Base-by-base conservation (phyloP, 2,329 filamentous ascomycete species). In the Nemania serpens region DNA sequence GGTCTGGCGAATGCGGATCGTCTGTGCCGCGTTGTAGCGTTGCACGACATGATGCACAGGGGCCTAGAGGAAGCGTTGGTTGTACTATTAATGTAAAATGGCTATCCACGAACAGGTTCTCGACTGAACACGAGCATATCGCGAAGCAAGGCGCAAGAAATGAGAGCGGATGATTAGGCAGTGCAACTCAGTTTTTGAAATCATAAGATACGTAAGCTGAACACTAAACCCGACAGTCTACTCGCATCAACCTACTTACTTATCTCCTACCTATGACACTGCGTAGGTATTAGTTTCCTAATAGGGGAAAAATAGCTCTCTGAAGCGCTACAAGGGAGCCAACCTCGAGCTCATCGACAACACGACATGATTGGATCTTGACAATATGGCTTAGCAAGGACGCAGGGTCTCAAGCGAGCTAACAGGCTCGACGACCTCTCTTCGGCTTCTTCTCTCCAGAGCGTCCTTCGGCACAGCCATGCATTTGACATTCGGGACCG, bases 401-500 rank as follows among this genome's bases (percentile, higher is more conserved):
- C 22, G 54, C 36, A 50, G 42, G 20, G 33, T 50, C n/a, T 48
- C 54, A 54, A 52, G 49, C 54, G 57, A 57, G 49, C 53, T 57
- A 25, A 58, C 61, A 37, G 36, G 25, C 37, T 18, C 33, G 22
- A 49, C 43, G 34, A 12, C 34, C 2, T 33, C 3, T 20, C 22
- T 36, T 25, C 39, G 33, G 41, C 22, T 37, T 33, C 43, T 33
- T 13, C 2, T 15, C 41, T 43, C n/a, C n/a, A n/a, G n/a, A n/a
- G n/a, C n/a, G n/a, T 17, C 20, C 20, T 43, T 36, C 34, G 52
- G 53, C 53, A 53, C 25, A 61, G 50, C 42, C 36, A 18, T 37
- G 36, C 53, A 53, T 53, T 55, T 22, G 47, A 18, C 56, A 58
- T 41, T 61, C 61, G 61, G 61, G 58, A 61, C 62, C 62, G 62